Conservation (phyloP, 2,329 filamentous ascomycete species). For the Phialophora expanda region DNA sequence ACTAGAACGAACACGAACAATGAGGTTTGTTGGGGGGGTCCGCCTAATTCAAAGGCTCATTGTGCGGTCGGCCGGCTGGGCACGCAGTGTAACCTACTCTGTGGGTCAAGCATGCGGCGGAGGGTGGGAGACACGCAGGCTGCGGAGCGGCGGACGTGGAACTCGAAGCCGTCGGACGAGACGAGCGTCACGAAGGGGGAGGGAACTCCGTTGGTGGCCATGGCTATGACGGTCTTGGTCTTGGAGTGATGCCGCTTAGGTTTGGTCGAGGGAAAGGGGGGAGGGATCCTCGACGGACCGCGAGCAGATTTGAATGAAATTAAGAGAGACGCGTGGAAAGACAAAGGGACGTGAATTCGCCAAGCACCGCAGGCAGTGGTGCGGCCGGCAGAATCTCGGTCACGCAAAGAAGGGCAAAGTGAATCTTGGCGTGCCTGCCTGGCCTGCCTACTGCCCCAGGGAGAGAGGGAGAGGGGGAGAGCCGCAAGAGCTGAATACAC, state of each 20-base stretch:
- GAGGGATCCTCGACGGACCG: not conserved
- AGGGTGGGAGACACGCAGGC: conserved; percentile 67
- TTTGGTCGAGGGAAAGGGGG: not conserved
- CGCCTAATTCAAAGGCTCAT: too few relatives aligned
- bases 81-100: conserved; percentile 54
- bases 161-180: conserved; percentile 68
- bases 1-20: not conserved
- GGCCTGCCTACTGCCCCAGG: not conserved
- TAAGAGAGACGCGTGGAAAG: not conserved
- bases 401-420: not conserved
- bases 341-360: not conserved
- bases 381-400: not conserved
- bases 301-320: not conserved
- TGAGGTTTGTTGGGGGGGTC: too few relatives aligned
- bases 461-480: too few relatives aligned
- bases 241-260: not conserved
- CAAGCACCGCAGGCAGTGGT: not conserved
- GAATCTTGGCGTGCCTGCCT: not conserved
- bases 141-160: conserved; percentile 65
- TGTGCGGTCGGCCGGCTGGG: not conserved
- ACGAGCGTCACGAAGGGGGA: conserved; percentile 67
- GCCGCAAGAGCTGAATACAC: not conserved
- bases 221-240: not conserved
- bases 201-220: conserved; percentile 24
- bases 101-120: conserved; percentile 66